These are phyloP conservation scores for Mollisiaceae sp. DNA, from an alignment of 2,329 filamentous ascomycete genomes.

Conservation along the genomic window DNA sequence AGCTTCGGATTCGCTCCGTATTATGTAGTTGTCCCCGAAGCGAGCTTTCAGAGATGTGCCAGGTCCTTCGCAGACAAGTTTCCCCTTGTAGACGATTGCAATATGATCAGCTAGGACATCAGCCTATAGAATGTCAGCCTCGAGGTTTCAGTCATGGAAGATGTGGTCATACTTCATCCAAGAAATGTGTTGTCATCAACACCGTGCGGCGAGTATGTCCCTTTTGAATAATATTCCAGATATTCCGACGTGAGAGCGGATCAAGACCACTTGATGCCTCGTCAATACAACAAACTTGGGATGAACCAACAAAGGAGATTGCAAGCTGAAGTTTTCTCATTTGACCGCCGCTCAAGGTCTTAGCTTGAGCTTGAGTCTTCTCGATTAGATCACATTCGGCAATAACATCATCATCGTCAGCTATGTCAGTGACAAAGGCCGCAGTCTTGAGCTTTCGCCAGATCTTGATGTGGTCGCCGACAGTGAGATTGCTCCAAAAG, in stretches of 20 bases:
- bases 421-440: slow-evolving; percentile 50
- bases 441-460: slow-evolving; percentile 63
- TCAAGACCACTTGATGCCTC: slow-evolving; percentile 70
- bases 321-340: slow-evolving; percentile 71
- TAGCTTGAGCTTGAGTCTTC: slow-evolving; percentile 60
- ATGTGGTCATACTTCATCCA: slow-evolving; percentile 55
- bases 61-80: slow-evolving; percentile 66
- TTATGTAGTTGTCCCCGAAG: slow-evolving; percentile 63
- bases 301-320: slow-evolving; percentile 71
- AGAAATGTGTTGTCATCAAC: slow-evolving; percentile 69
- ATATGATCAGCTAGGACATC: slow-evolving; percentile 70
- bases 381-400: slow-evolving; percentile 62
- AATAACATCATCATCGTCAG: slow-evolving; percentile 55
- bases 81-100: slow-evolving; percentile 66
- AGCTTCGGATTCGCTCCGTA: slow-evolving; percentile 28
- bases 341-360: slow-evolving; percentile 67
- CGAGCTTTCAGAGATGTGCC: slow-evolving; percentile 66
- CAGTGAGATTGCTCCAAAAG: slow-evolving; percentile 67
- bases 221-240: slow-evolving; percentile 70
- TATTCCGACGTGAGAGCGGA: slow-evolving; percentile 66
- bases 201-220: slow-evolving; percentile 66
- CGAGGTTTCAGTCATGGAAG: not conserved
- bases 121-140: slow-evolving; percentile 44
- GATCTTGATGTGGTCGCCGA: slow-evolving; percentile 65
- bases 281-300: slow-evolving; percentile 67